Conservation (phyloP, 1,284 basidiomycete species). For the Puccinia hordei region DNA sequence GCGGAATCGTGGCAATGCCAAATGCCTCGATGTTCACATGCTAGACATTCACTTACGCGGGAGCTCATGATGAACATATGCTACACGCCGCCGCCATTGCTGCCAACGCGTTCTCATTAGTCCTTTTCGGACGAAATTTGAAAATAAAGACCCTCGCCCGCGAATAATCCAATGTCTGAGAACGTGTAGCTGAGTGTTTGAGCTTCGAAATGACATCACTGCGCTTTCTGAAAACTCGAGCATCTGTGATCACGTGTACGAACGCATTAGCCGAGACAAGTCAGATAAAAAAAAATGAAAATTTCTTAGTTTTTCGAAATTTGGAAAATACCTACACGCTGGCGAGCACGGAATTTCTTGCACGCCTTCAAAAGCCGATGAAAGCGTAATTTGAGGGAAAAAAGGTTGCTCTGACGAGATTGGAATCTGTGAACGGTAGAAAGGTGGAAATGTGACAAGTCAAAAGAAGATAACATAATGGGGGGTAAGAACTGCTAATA, state of each 20-base stretch:
- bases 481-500: neutral
- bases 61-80: neutral
- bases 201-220: neutral
- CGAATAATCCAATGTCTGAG: conserved; percentile 23
- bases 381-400: conserved; percentile 1
- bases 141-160: conserved; percentile 18
- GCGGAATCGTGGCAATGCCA: too few relatives aligned
- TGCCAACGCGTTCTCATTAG: neutral
- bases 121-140: neutral
- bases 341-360: conserved; percentile 9
- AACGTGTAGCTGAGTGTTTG: conserved; percentile 1
- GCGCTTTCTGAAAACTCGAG: conserved; percentile 1
- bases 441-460: neutral
- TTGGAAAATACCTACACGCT: conserved; percentile 1
- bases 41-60: conserved; percentile 23
- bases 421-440: neutral
- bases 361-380: conserved; percentile 6
- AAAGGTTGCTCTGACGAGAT: neutral
- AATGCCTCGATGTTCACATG: neutral
- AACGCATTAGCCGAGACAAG: neutral
- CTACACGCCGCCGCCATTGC: neutral
- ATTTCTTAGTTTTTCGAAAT: neutral
- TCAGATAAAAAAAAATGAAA: neutral
- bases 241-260: neutral
- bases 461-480: neutral